Evolutionary conservation across 192 early-diverging fungal genomes (phyloP).

Genomic region (Lunasporangiospora selenospora): DNA sequence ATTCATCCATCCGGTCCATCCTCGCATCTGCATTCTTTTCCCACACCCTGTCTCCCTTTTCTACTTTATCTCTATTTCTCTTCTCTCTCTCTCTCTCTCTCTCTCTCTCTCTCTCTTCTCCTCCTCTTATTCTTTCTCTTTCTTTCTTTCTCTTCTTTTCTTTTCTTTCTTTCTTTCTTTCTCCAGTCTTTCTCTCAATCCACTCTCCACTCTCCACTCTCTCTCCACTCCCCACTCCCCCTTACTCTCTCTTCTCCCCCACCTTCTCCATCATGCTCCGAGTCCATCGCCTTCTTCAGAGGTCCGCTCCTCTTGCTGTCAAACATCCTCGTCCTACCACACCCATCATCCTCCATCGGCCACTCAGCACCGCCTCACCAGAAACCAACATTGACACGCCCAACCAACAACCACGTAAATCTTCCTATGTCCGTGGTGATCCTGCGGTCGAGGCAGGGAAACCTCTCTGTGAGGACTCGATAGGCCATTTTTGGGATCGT

Average conservation of each 20-base stretch:
- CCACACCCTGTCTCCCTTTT: not conserved
- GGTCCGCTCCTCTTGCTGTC: not conserved
- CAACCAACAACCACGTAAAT: not conserved
- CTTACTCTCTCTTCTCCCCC: not conserved
- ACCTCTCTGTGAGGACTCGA: slow-evolving; percentile 48
- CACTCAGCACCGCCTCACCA: not conserved
- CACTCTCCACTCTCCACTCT: not conserved
- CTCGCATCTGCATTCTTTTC: no score
- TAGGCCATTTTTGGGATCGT: slow-evolving; percentile 48
- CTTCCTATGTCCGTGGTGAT: slow-evolving; percentile 46
- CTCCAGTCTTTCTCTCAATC: slow-evolving; percentile 2
- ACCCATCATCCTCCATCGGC: slow-evolving; percentile 2
- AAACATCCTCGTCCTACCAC: slow-evolving; percentile 1
- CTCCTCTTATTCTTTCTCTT: not conserved
- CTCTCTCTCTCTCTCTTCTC: slow-evolving; percentile 2
- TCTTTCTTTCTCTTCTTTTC: not conserved
- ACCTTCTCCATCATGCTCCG: not conserved
- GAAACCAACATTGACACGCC: not conserved
- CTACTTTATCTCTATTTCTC: not conserved
- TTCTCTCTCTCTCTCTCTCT: not conserved
- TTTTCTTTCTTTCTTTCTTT: not conserved
- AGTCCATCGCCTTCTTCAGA: no score
- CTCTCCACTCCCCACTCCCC: not conserved
- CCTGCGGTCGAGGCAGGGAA: not conserved
- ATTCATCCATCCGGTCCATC: not conserved